These are phyloP conservation scores for Curvularia sp. DNA, from an alignment of 2,329 filamentous ascomycete genomes.

Conservation along the genomic window DNA sequence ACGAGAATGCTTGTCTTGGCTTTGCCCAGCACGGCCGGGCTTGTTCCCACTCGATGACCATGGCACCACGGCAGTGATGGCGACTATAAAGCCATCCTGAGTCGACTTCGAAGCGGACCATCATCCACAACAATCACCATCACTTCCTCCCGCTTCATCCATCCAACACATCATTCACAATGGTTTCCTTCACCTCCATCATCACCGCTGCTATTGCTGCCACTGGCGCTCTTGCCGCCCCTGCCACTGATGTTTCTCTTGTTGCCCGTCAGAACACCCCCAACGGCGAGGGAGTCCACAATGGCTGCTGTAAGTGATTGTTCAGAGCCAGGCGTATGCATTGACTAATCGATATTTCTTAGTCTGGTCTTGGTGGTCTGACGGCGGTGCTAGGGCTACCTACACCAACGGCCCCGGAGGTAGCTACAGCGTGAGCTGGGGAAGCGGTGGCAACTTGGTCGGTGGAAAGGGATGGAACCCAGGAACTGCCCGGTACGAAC, in stretches of 20 bases:
- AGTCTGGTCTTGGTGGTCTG: constrained; percentile 66
- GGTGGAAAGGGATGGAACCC: constrained; percentile 67
- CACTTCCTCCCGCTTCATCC: constrained; percentile 15
- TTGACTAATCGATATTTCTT: background rate
- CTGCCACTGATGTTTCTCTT: constrained; percentile 46
- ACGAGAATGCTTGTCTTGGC: constrained; percentile 25
- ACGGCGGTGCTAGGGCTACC: constrained; percentile 58
- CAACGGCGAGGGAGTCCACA: constrained; percentile 60
- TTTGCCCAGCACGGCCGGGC: constrained; percentile 16
- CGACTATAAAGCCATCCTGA: constrained; percentile 30
- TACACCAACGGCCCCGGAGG: constrained; percentile 64
- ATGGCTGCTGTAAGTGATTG: constrained; percentile 59
- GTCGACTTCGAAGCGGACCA: constrained; percentile 17
- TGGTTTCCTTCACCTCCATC: constrained; percentile 43
- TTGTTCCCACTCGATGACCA: constrained; percentile 10
- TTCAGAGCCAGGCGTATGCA: background rate
- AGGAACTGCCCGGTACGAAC: constrained; percentile 57
- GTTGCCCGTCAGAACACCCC: constrained; percentile 51
- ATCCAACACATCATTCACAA: constrained; percentile 20
- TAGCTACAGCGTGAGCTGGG: constrained; percentile 60
- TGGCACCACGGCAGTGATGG: constrained; percentile 12
- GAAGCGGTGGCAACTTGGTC: constrained; percentile 62
- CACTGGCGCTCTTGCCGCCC: constrained; percentile 37
- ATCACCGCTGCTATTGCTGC: constrained; percentile 36
- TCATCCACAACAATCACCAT: constrained; percentile 18